Conservation (phyloP, 176 grass and related monocot species). For the Poa pratensis region DNA sequence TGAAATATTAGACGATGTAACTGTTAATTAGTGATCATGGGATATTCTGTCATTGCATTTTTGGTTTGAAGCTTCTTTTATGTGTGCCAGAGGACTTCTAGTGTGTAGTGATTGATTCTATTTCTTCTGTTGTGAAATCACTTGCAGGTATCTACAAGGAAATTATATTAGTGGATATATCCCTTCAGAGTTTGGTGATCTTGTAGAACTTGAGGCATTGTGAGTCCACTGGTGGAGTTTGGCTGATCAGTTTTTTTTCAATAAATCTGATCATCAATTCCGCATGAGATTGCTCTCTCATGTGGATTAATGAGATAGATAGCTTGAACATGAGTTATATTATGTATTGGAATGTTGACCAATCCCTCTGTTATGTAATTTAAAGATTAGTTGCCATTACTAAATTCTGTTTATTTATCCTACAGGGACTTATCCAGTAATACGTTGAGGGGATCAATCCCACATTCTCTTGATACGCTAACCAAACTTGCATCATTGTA, state of each 20-base stretch:
- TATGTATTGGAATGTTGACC: not conserved
- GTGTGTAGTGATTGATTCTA: conserved; percentile 9
- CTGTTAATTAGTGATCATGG: not conserved
- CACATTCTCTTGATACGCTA: conserved; percentile 82
- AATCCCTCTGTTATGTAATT: conserved; percentile 14
- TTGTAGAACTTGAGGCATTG: conserved; percentile 75
- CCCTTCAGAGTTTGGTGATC: conserved; percentile 81
- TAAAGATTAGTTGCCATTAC: not conserved
- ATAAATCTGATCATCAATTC: conserved; percentile 21
- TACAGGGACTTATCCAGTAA: conserved; percentile 95
- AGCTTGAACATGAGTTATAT: conserved; percentile 1
- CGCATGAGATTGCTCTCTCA: not conserved
- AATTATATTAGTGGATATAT: conserved; percentile 97
- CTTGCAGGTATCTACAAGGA: conserved; percentile 81
- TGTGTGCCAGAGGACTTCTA: not conserved
- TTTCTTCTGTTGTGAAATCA: conserved; percentile 49
- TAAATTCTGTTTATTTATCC: conserved; percentile 25
- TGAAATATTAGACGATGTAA: conserved; percentile 3
- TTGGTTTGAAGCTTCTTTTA: conserved; percentile 26
- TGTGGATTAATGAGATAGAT: conserved; percentile 14
- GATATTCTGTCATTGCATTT: not conserved
- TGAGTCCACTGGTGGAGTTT: conserved; percentile 57
- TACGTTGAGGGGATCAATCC: conserved; percentile 89
- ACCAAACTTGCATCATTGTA: conserved; percentile 85
- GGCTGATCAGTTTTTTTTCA: not conserved